Conservation (phyloP, 768 basidiomycete genomes). For the Macrolepiota albuminosa region DNA sequence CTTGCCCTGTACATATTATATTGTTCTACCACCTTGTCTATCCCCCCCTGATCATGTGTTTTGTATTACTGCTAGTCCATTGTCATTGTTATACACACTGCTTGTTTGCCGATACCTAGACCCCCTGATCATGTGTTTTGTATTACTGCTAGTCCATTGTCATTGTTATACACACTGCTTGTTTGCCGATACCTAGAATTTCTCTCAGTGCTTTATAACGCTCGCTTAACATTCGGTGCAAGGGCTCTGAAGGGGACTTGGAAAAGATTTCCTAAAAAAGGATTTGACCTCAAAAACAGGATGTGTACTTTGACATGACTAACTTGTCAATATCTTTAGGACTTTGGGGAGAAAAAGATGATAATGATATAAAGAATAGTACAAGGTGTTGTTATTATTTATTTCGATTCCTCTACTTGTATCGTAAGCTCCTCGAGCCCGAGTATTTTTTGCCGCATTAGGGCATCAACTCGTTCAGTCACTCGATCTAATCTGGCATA, state of each 20-base stretch:
- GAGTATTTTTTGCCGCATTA: slow-evolving; percentile 67
- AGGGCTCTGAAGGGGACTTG: not conserved
- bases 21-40: not conserved
- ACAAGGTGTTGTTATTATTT: slow-evolving; percentile 12
- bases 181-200: slow-evolving; percentile 4
- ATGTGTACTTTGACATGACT: not conserved
- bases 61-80: slow-evolving; percentile 4
- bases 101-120: slow-evolving; percentile 4
- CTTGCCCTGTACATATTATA: not conserved
- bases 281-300: too few relatives aligned
- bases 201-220: not conserved
- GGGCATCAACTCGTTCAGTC: slow-evolving; percentile 66
- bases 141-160: slow-evolving; percentile 2
- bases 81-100: not conserved
- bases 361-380: slow-evolving; percentile 12
- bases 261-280: too few relatives aligned
- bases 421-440: slow-evolving; percentile 89
- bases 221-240: not conserved
- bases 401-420: slow-evolving; percentile 59
- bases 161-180: not conserved
- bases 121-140: not conserved
- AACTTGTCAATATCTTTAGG: not conserved
- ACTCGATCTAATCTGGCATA: slow-evolving; percentile 68
- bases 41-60: not conserved
- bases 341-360: not conserved